These are phyloP conservation scores for Galerina sulciceps DNA, from an alignment of 768 basidiomycete genomes.

Conservation along the genomic window DNA sequence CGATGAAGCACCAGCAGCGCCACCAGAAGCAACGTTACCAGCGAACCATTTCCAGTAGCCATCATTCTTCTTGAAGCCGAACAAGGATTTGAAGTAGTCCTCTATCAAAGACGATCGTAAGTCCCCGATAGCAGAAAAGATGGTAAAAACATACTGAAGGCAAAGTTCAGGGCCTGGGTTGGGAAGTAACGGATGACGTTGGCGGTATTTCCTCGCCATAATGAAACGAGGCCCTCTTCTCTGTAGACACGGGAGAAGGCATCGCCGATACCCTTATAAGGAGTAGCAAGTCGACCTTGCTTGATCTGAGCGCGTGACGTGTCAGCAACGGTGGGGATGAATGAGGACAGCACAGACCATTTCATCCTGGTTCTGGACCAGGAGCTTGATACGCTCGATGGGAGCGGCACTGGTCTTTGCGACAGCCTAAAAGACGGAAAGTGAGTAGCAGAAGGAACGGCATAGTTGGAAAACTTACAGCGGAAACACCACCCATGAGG, in stretches of 20 bases:
- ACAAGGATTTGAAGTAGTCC: conserved; percentile 99
- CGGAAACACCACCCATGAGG: conserved; percentile 96
- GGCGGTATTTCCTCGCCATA: conserved; percentile 99
- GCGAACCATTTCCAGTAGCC: conserved; percentile 99
- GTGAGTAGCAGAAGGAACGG: conserved; percentile 17
- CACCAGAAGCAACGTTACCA: conserved; percentile 98
- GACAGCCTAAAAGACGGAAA: conserved; percentile 69
- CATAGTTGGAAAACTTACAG: conserved; percentile 51
- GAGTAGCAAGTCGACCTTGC: conserved; percentile 94
- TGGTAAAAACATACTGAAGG: conserved; percentile 78
- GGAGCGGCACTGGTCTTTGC: conserved; percentile 99
- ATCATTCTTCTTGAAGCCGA: conserved; percentile 97
- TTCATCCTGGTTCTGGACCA: conserved; percentile 99
- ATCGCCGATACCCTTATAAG: conserved; percentile 96
- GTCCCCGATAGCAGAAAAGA: not conserved
- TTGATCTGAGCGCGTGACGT: conserved; percentile 76
- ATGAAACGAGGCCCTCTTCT: conserved; percentile 93
- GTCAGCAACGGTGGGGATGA: conserved; percentile 28
- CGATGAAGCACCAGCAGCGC: conserved; percentile 98
- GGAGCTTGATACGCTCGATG: conserved; percentile 99
- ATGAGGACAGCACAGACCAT: conserved; percentile 63
- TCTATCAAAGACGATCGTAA: conserved; percentile 48
- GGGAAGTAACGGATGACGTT: conserved; percentile 99
- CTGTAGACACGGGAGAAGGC: conserved; percentile 91
- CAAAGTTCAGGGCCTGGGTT: conserved; percentile 99